These are phyloP conservation scores for Ascochyta lentis DNA, from an alignment of 2,329 filamentous ascomycete genomes.

Conservation along the genomic window DNA sequence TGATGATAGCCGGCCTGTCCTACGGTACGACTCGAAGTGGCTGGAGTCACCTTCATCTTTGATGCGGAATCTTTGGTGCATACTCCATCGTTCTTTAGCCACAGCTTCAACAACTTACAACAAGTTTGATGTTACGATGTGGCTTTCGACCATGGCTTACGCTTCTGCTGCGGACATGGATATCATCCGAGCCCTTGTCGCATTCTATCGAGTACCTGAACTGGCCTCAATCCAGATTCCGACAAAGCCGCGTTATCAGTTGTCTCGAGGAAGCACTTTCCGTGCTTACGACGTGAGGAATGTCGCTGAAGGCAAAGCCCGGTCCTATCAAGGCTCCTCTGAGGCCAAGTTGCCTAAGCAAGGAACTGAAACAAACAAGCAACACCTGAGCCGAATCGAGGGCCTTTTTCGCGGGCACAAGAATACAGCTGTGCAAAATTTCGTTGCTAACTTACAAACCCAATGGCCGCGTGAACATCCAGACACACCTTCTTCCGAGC, in stretches of 20 bases:
- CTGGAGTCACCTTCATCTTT: conserved; percentile 14
- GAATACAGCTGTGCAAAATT: conserved; percentile 14
- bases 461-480: conserved; percentile 32
- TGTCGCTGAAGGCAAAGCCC: neutral
- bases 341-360: conserved; percentile 23
- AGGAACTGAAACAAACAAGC: conserved; percentile 16
- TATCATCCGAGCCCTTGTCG: conserved; percentile 30
- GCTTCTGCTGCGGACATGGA: conserved; percentile 28
- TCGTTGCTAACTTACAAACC: conserved; percentile 17
- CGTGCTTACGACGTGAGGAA: neutral
- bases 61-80: conserved; percentile 30
- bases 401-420: conserved; percentile 8
- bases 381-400: conserved; percentile 17
- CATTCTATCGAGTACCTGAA: conserved; percentile 24
- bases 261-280: conserved; percentile 20
- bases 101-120: neutral
- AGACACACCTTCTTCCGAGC: neutral
- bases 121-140: conserved; percentile 33
- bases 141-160: conserved; percentile 38
- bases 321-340: conserved; percentile 15
- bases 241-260: neutral
- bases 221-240: conserved; percentile 21
- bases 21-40: conserved; percentile 36
- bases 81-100: conserved; percentile 25
- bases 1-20: neutral